Conservation (phyloP, 1,139 yeast genomes). For the Suhomyces panamericanus region DNA sequence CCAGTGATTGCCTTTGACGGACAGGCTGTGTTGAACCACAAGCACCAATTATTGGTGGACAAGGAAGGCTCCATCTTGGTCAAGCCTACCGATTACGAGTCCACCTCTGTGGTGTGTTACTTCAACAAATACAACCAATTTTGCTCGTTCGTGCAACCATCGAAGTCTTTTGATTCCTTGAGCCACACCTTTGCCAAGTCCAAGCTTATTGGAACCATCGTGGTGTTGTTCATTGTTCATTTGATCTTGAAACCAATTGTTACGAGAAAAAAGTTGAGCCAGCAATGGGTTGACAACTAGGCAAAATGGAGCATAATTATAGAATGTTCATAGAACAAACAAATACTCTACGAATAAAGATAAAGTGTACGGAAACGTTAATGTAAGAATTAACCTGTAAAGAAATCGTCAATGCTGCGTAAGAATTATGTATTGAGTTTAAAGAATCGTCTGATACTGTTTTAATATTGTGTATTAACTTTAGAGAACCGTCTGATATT, state of each 20-base stretch:
- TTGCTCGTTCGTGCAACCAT: constrained; percentile 77
- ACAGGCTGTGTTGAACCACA: constrained; percentile 39
- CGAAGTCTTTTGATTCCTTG: constrained; percentile 79
- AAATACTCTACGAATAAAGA: too few species aligned
- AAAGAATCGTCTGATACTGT: too few species aligned
- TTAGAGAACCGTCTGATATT: too few species aligned
- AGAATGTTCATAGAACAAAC: neutral
- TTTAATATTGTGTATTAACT: too few species aligned
- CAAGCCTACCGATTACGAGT: constrained; percentile 72
- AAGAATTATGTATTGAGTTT: too few species aligned
- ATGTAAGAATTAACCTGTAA: too few species aligned
- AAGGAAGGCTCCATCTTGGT: constrained; percentile 43
- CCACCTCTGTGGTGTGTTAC: constrained; percentile 72
- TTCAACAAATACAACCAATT: constrained; percentile 66
- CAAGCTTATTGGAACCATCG: constrained; percentile 63
- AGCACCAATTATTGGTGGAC: constrained; percentile 40
- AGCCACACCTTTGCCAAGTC: constrained; percentile 65
- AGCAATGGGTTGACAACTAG: constrained; percentile 22
- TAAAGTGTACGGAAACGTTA: too few species aligned
- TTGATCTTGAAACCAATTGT: constrained; percentile 23
- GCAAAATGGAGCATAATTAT: neutral
- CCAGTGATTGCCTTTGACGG: constrained; percentile 57
- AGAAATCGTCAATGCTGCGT: too few species aligned
- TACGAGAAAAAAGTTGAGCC: constrained; percentile 22
- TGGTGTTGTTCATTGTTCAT: constrained; percentile 46